A percentile compares a stretch with the other conserved stretches of the same genome.
These are phyloP conservation scores for Isoetes taiwanensis DNA, from an alignment of 75 land plant genomes.

Conservation along the genomic window DNA sequence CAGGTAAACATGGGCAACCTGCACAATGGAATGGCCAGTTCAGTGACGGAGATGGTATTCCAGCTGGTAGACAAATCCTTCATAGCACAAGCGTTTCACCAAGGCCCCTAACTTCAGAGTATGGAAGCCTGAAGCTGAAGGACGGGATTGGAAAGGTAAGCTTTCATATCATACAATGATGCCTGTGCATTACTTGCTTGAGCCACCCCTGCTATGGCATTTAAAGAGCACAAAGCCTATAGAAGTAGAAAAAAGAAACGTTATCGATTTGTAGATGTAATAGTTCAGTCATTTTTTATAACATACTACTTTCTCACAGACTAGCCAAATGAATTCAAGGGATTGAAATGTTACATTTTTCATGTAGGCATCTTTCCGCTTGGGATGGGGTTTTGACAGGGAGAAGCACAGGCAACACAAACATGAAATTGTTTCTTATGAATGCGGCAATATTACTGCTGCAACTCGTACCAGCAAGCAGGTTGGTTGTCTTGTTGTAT, in stretches of 20 bases:
- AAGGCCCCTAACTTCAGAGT: too few relatives aligned
- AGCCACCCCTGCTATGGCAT: not conserved
- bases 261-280: not conserved
- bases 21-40: not conserved
- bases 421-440: conserved; percentile 92
- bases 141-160: too few relatives aligned
- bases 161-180: too few relatives aligned
- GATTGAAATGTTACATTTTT: not conserved
- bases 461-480: conserved; percentile 78
- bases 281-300: not conserved
- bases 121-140: too few relatives aligned
- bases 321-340: not conserved
- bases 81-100: too few relatives aligned
- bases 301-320: not conserved
- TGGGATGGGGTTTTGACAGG: conserved; percentile 65
- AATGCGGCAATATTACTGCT: conserved; percentile 75
- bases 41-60: too few relatives aligned
- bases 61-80: too few relatives aligned
- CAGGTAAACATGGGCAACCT: not conserved
- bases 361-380: conserved; percentile 66
- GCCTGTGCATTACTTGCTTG: not conserved
- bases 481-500: conserved; percentile 26
- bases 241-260: not conserved
- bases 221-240: not conserved
- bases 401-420: conserved; percentile 54